Conservation (phyloP, 768 basidiomycete genomes). For the Podaxis sp. region DNA sequence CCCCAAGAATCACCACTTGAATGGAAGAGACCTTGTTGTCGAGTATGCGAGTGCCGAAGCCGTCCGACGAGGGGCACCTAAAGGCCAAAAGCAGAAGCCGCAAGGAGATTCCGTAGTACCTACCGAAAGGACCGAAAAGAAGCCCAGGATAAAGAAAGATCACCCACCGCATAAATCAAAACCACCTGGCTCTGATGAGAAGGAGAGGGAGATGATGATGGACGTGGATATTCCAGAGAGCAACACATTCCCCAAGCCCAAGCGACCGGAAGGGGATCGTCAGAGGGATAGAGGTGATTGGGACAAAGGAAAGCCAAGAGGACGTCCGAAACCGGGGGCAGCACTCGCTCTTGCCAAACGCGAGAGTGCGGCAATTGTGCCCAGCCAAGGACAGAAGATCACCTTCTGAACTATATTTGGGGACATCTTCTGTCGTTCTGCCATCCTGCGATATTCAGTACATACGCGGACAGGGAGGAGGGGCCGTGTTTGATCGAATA, state of each 20-base stretch:
- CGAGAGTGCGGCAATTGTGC: conserved; percentile 72
- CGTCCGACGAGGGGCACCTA: conserved; percentile 76
- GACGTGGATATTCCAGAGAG: conserved; percentile 1
- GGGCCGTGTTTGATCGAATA: neutral
- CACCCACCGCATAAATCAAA: neutral
- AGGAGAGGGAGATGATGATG: conserved; percentile 14
- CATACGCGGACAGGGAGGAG: neutral
- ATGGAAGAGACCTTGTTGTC: conserved; percentile 82
- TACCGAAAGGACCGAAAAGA: conserved; percentile 9
- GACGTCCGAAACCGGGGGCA: conserved; percentile 73
- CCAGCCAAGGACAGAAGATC: conserved; percentile 69
- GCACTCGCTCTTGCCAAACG: conserved; percentile 76
- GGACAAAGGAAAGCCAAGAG: conserved; percentile 36
- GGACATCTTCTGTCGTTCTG: neutral
- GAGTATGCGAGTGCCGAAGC: conserved; percentile 91
- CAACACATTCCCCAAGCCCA: neutral
- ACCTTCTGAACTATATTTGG: conserved; percentile 45
- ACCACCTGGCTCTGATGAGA: conserved; percentile 5
- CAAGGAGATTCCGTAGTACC: conserved; percentile 19
- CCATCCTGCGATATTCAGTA: neutral
- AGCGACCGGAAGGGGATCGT: neutral
- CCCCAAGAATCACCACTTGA: conserved; percentile 78
- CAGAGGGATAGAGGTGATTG: conserved; percentile 10
- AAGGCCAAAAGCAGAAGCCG: conserved; percentile 20
- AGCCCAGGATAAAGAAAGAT: conserved; percentile 4